Evolutionary conservation across 192 early-diverging fungal genomes (phyloP).

Genomic region (Oehlia diaphana): DNA sequence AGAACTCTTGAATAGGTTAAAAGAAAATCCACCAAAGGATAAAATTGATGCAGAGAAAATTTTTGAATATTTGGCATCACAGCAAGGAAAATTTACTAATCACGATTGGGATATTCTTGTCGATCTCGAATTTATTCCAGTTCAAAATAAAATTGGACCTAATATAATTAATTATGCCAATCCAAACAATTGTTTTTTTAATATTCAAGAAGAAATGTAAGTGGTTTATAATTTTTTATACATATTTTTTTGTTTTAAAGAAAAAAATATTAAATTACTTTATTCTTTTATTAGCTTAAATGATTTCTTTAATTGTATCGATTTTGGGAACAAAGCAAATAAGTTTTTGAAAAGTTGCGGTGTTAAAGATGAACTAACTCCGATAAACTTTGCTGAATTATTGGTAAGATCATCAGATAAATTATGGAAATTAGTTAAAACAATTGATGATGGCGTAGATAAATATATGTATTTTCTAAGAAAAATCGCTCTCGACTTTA

Average conservation of each 20-base stretch:
- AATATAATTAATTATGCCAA: neutral
- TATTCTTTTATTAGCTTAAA: slow-evolving; percentile 50
- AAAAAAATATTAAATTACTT: slow-evolving; percentile 23
- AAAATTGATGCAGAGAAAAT: slow-evolving; percentile 47
- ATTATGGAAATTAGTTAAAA: slow-evolving; percentile 53
- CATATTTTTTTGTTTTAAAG: slow-evolving; percentile 37
- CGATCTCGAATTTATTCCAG: slow-evolving; percentile 63
- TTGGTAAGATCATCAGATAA: slow-evolving; percentile 58
- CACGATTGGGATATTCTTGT: slow-evolving; percentile 56
- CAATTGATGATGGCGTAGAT: slow-evolving; percentile 44
- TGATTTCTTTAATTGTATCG: slow-evolving; percentile 57
- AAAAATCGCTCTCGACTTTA: slow-evolving; percentile 71
- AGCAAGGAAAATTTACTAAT: slow-evolving; percentile 57
- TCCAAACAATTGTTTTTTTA: slow-evolving; percentile 18
- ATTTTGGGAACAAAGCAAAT: slow-evolving; percentile 75
- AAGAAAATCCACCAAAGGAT: slow-evolving; percentile 29
- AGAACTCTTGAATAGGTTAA: slow-evolving; percentile 42
- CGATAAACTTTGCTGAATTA: slow-evolving; percentile 66
- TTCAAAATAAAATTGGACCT: slow-evolving; percentile 17
- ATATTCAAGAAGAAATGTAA: neutral
- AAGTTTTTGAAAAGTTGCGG: slow-evolving; percentile 82
- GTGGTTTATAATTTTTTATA: neutral
- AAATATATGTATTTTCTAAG: slow-evolving; percentile 66
- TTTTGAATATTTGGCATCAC: slow-evolving; percentile 69
- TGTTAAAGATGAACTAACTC: slow-evolving; percentile 76